phyloP scores from a whole-genome alignment of 306 rosid species.

The Dicorynia guianensis region DNA sequence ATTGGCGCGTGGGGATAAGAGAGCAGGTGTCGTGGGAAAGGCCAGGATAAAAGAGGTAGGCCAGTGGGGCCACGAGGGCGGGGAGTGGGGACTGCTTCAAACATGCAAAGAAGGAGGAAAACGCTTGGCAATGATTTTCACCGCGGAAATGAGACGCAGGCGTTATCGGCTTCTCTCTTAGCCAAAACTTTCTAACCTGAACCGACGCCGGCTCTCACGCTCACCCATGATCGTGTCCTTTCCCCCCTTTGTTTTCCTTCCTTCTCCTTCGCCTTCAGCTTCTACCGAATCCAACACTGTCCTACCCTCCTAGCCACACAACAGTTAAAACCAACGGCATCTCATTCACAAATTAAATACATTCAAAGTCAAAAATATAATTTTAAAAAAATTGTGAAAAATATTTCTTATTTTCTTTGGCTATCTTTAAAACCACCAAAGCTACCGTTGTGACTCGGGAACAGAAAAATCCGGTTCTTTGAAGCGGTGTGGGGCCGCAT shows the following conservation, averaged over 20 bases:
- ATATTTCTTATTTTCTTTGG: no score
- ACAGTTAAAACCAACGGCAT: no score
- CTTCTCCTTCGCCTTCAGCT: neutral
- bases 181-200: neutral
- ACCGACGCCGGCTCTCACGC: neutral
- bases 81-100: slow-evolving; percentile 40
- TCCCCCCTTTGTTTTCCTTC: no score
- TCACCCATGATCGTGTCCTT: neutral
- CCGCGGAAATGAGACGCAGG: neutral
- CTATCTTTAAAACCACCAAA: no score
- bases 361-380: no score
- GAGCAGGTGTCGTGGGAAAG: neutral
- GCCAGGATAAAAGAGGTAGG: neutral
- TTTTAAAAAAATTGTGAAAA: no score
- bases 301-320: no score
- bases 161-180: neutral
- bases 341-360: no score
- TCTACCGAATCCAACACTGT: no score
- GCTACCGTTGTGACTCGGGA: no score
- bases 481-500: no score
- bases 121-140: neutral
- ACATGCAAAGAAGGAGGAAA: neutral
- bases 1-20: neutral
- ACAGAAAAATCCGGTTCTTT: no score
- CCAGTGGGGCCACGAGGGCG: neutral